These are phyloP conservation scores for Abelmoschus esculentus DNA, from an alignment of 345 rosid species.

Conservation along the genomic window DNA sequence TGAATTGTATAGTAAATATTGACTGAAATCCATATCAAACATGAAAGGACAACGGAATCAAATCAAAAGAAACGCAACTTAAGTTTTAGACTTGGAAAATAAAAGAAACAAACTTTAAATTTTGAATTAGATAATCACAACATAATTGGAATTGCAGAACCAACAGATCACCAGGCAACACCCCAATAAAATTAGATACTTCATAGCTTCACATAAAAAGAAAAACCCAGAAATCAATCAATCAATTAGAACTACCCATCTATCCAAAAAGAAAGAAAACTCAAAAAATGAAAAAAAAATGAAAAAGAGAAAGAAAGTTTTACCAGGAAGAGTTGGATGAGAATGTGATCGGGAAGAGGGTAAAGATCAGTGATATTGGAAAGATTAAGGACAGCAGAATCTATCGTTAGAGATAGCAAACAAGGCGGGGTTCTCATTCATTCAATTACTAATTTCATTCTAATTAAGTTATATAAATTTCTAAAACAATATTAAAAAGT, in stretches of 20 bases:
- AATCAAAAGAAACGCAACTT: background rate
- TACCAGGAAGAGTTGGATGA: conserved; percentile 66
- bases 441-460: background rate
- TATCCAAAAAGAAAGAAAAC: background rate
- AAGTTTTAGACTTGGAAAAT: background rate
- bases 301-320: background rate
- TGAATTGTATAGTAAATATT: background rate
- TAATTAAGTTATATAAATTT: background rate
- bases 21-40: background rate
- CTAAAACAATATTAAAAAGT: background rate
- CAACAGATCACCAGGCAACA: background rate
- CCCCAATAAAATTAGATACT: background rate
- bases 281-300: no score
- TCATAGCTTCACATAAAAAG: conserved; percentile 7
- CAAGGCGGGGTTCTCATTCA: conserved; percentile 51
- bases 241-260: background rate
- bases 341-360: conserved; percentile 63
- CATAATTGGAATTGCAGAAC: background rate
- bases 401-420: conserved; percentile 60
- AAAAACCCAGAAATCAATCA: conserved; percentile 1
- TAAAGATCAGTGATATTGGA: conserved; percentile 65
- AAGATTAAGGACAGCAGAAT: conserved; percentile 54
- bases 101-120: background rate
- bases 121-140: background rate
- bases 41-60: background rate